Conservation (phyloP, 257 asterid genomes). For the Ilex asprella region DNA sequence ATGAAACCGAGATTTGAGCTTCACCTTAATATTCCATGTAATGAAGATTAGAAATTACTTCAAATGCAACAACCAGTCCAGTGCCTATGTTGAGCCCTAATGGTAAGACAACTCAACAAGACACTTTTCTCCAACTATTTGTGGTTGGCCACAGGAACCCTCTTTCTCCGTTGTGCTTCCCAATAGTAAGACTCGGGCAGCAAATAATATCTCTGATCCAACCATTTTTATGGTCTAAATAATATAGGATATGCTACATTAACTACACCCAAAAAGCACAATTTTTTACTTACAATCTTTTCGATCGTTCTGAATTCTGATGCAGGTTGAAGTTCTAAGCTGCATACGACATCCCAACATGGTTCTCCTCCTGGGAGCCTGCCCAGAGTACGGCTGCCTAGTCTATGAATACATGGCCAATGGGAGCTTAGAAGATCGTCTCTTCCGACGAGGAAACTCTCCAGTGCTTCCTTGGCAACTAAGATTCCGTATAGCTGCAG, state of each 20-base stretch:
- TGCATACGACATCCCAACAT: slow-evolving; percentile 92
- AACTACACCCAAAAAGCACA: neutral
- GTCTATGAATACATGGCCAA: slow-evolving; percentile 91
- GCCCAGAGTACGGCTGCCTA: slow-evolving; percentile 93
- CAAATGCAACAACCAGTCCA: no score
- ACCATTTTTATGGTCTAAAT: neutral
- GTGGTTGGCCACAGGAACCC: neutral
- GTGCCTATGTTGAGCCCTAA: no score
- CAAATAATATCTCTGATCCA: no score
- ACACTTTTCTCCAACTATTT: no score
- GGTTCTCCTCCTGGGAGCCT: slow-evolving; percentile 97
- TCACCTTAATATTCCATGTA: no score
- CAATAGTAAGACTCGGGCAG: no score
- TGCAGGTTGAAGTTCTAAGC: slow-evolving; percentile 86
- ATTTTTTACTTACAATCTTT: slow-evolving; percentile 4
- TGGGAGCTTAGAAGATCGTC: slow-evolving; percentile 85
- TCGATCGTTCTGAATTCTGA: slow-evolving; percentile 10
- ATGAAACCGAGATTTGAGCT: no score
- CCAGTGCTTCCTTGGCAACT: slow-evolving; percentile 80
- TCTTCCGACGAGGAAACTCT: slow-evolving; percentile 52
- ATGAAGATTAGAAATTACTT: no score
- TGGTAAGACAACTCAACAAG: no score
- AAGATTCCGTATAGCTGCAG: slow-evolving; percentile 84
- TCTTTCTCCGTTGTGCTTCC: no score
- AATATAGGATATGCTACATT: no score